Conservation (phyloP, 2,329 filamentous ascomycete species). For the Sclerotinia trifoliorum region DNA sequence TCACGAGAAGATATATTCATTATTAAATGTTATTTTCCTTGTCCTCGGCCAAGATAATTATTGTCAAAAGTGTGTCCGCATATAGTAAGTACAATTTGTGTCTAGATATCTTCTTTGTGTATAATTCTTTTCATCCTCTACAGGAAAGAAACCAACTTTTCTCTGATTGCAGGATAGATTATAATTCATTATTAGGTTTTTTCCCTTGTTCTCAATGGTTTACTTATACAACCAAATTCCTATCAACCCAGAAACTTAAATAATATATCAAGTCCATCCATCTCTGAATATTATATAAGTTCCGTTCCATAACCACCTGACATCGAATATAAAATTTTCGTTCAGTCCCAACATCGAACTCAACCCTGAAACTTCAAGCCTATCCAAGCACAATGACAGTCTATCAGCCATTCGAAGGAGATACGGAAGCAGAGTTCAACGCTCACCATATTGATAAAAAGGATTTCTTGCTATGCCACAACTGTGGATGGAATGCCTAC, state of each 20-base stretch:
- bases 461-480: background rate
- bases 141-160: background rate
- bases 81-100: too few species aligned
- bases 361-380: background rate
- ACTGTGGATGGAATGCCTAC: background rate
- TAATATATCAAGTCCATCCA: background rate
- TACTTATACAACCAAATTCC: background rate
- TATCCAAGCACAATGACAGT: background rate
- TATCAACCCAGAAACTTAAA: background rate
- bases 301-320: too few species aligned
- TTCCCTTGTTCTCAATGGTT: background rate
- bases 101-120: background rate
- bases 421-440: background rate
- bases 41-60: background rate
- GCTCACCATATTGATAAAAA: background rate
- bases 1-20: background rate
- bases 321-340: too few species aligned
- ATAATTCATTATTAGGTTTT: background rate
- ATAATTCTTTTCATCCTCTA: background rate
- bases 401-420: background rate
- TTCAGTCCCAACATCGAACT: background rate
- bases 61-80: background rate
- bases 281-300: too few species aligned
- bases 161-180: background rate
- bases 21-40: background rate